Evolutionary conservation across 2,329 filamentous ascomycete genomes (phyloP).

Genomic region (Apiospora koreana): DNA sequence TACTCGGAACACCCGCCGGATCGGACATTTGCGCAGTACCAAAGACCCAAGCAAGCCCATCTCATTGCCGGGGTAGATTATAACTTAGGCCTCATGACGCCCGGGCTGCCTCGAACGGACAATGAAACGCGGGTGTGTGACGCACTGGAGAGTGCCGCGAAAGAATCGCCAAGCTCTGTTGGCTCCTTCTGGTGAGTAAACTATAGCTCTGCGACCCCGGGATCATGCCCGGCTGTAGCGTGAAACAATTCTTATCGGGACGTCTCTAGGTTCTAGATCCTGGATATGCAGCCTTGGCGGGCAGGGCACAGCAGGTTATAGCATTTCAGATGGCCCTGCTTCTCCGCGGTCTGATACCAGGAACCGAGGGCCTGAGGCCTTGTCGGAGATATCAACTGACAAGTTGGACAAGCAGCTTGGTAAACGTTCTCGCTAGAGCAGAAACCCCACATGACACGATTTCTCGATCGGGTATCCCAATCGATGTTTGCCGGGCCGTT

Average conservation of each 20-base stretch:
- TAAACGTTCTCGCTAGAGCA: background rate
- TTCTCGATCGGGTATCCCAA: background rate
- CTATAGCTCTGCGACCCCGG: background rate
- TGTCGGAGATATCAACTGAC: background rate
- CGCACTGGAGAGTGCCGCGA: background rate
- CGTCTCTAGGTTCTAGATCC: background rate
- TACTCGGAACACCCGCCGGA: background rate
- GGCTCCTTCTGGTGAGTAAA: slow-evolving; percentile 1
- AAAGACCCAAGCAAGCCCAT: background rate
- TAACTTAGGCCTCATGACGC: background rate
- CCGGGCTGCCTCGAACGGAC: background rate
- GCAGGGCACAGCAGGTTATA: background rate
- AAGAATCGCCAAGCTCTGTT: background rate
- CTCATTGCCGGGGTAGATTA: background rate
- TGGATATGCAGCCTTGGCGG: background rate
- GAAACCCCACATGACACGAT: background rate
- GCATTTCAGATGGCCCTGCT: background rate
- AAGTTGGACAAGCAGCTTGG: background rate
- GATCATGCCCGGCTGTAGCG: background rate
- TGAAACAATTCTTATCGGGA: slow-evolving; percentile 4
- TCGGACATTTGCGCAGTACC: background rate
- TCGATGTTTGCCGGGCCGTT: background rate
- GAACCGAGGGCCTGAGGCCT: background rate
- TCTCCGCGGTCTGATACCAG: background rate
- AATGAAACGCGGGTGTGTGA: background rate